phyloP scores from a whole-genome alignment of 2,329 filamentous ascomycete species.

The Nannizziopsis arthrosporioides region DNA sequence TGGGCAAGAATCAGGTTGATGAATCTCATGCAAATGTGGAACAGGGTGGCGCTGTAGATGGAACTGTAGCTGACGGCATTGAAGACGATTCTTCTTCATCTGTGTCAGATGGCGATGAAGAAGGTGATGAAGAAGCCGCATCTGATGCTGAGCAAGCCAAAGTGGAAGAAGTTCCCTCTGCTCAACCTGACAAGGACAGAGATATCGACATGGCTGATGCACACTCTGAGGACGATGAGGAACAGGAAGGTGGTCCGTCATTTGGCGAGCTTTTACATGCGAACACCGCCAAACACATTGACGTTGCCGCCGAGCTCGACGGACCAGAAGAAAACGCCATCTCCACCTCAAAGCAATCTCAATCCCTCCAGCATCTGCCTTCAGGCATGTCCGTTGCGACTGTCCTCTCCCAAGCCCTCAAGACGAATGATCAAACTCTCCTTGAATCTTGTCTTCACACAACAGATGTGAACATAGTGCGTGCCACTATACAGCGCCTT shows the following conservation, averaged over 20 bases:
- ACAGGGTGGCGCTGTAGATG: constrained; percentile 37
- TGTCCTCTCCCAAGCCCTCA: constrained; percentile 84
- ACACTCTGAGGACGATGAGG: constrained; percentile 35
- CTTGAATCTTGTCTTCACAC: constrained; percentile 86
- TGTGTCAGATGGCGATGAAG: constrained; percentile 12
- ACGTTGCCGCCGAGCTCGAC: constrained; percentile 50
- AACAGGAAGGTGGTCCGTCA: constrained; percentile 48
- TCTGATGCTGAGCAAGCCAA: constrained; percentile 11
- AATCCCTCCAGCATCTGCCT: constrained; percentile 45
- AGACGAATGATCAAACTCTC: constrained; percentile 78
- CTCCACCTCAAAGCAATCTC: constrained; percentile 35
- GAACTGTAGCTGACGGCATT: constrained; percentile 24
- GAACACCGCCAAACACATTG: constrained; percentile 58
- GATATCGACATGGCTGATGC: constrained; percentile 28
- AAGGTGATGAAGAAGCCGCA: constrained; percentile 19
- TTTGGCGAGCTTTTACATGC: constrained; percentile 77
- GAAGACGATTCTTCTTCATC: constrained; percentile 23
- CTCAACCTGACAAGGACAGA: constrained; percentile 14
- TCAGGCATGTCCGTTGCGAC: constrained; percentile 74
- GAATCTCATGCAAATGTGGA: constrained; percentile 47
- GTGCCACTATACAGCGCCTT: constrained; percentile 79
- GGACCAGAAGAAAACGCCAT: constrained; percentile 34
- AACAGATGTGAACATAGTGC: constrained; percentile 63
- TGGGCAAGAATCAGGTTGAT: constrained; percentile 43
- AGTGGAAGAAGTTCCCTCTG: not conserved